A percentile compares a stretch with the other conserved stretches of the same genome.
Evolutionary conservation across 2,329 filamentous ascomycete species (phyloP).

Genomic region (Aureobasidium lini): DNA sequence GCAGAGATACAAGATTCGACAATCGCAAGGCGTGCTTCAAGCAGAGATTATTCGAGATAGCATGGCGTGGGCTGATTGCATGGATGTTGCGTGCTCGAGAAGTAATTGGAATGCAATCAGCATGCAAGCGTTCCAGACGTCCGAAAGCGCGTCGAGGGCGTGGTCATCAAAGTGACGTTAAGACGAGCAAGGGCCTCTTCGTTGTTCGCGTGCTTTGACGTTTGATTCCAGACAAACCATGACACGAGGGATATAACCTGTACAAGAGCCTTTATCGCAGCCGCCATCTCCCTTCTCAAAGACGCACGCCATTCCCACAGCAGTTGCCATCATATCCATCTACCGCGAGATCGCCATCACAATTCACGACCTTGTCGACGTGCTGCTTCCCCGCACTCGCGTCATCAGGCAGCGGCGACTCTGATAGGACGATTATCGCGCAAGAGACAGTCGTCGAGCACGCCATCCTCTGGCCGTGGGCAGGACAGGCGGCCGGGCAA

Average conservation of each 20-base stretch:
- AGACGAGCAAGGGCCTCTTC: not conserved
- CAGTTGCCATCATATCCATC: not conserved
- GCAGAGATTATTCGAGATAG: too few relatives aligned
- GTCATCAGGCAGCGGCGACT: not conserved
- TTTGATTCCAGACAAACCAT: not conserved
- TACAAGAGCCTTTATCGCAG: too few relatives aligned
- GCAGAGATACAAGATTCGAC: too few relatives aligned
- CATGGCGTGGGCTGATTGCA: too few relatives aligned
- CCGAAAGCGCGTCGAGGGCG: not conserved
- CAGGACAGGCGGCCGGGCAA: not conserved
- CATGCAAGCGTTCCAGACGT: too few relatives aligned
- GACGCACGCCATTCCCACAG: not conserved
- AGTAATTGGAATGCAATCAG: too few relatives aligned
- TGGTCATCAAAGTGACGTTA: not conserved
- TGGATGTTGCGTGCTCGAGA: too few relatives aligned
- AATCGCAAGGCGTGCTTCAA: too few relatives aligned
- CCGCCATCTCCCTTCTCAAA: not conserved
- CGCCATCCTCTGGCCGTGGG: slow-evolving; percentile 2
- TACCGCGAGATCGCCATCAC: not conserved
- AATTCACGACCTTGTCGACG: not conserved
- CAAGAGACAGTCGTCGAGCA: slow-evolving; percentile 7
- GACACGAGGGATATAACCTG: too few relatives aligned
- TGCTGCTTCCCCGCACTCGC: slow-evolving; percentile 8
- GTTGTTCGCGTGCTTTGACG: slow-evolving; percentile 6
- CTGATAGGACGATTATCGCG: slow-evolving; percentile 10